These are phyloP conservation scores for Sutorius australiensis DNA, from an alignment of 768 basidiomycete genomes.

Conservation along the genomic window DNA sequence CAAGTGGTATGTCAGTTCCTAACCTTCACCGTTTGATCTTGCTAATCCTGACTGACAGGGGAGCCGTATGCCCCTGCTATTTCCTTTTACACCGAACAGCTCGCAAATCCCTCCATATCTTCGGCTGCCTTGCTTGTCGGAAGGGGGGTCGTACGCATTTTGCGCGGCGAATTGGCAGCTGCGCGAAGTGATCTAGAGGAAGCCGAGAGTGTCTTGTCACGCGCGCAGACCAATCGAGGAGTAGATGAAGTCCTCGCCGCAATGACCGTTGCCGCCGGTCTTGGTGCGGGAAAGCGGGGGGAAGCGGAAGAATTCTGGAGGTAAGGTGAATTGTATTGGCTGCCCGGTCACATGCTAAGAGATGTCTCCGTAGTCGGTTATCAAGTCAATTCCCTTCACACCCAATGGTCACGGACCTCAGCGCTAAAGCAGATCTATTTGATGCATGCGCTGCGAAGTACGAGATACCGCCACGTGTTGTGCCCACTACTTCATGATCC, in stretches of 20 bases:
- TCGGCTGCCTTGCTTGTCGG: constrained; percentile 72
- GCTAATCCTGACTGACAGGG: constrained; percentile 11
- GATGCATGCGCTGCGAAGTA: constrained; percentile 60
- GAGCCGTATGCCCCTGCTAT: constrained; percentile 39
- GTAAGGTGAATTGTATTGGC: constrained; percentile 40
- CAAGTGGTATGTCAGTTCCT: constrained; percentile 38
- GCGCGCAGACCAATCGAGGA: constrained; percentile 41
- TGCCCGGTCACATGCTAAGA: constrained; percentile 2
- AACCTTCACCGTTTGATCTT: background rate
- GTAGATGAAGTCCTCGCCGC: constrained; percentile 64
- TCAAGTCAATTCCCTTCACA: constrained; percentile 57
- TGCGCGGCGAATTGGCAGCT: constrained; percentile 67
- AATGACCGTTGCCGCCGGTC: constrained; percentile 56
- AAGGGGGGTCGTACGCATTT: constrained; percentile 75
- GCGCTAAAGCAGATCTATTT: constrained; percentile 58
- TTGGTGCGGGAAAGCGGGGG: constrained; percentile 51
- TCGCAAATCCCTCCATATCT: constrained; percentile 73
- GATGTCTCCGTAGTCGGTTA: constrained; percentile 34
- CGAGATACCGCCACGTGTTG: constrained; percentile 52
- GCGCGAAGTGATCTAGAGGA: constrained; percentile 83
- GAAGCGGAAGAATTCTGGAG: constrained; percentile 68
- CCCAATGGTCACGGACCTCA: constrained; percentile 65
- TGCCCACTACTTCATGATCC: constrained; percentile 14
- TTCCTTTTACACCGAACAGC: constrained; percentile 78
- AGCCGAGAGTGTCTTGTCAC: constrained; percentile 44